phyloP scores from a whole-genome alignment of 2,329 filamentous ascomycete species.

The Alternaria novae-zelandiae region DNA sequence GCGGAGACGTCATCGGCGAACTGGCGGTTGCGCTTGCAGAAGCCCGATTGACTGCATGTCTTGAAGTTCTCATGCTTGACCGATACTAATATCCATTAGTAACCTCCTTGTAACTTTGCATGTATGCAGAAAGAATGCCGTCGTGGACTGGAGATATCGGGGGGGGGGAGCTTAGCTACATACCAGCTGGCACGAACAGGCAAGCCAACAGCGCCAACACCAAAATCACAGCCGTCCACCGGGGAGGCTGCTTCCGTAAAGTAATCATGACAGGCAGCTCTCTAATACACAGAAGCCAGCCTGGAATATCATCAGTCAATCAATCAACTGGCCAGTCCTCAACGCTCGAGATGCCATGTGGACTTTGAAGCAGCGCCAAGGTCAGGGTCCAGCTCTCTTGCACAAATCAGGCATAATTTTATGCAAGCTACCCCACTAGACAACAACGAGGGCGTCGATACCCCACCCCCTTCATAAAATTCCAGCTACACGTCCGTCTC shows the following conservation, averaged over 20 bases:
- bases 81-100: slow-evolving; percentile 59
- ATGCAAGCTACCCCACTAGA: slow-evolving; percentile 18
- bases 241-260: slow-evolving; percentile 50
- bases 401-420: slow-evolving; percentile 13
- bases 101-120: slow-evolving; percentile 3
- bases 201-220: slow-evolving; percentile 42
- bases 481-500: slow-evolving; percentile 23
- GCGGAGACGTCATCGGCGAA: slow-evolving; percentile 79
- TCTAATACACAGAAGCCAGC: slow-evolving; percentile 24
- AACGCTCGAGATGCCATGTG: slow-evolving; percentile 18
- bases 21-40: slow-evolving; percentile 92
- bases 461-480: slow-evolving; percentile 40
- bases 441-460: slow-evolving; percentile 18
- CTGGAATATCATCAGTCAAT: slow-evolving; percentile 13
- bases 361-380: slow-evolving; percentile 20
- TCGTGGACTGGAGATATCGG: neutral
- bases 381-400: slow-evolving; percentile 12
- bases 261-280: slow-evolving; percentile 39
- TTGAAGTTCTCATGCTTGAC: slow-evolving; percentile 99
- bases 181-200: slow-evolving; percentile 47
- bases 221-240: slow-evolving; percentile 64
- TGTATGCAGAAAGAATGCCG: neutral
- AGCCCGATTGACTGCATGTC: slow-evolving; percentile 92
- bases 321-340: neutral
- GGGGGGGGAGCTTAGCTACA: slow-evolving; percentile 21